These are phyloP conservation scores for Fomes fomentarius DNA, from an alignment of 1,284 basidiomycete species.

Conservation along the genomic window DNA sequence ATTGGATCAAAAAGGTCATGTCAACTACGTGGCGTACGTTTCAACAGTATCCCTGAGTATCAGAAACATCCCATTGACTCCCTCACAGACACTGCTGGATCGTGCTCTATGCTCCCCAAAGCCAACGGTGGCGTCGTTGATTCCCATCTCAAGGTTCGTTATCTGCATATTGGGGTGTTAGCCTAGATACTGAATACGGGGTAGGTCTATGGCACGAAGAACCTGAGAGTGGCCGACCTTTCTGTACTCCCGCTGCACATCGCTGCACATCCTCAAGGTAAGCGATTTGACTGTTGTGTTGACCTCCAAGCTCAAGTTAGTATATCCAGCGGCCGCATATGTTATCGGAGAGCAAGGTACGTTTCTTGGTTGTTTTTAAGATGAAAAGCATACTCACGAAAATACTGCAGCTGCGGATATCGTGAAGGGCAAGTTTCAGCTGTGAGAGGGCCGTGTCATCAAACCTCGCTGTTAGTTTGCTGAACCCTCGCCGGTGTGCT, in stretches of 20 bases:
- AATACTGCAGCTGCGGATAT: constrained; percentile 36
- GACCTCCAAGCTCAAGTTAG: constrained; percentile 3
- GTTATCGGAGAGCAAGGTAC: constrained; percentile 36
- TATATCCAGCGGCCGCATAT: constrained; percentile 30
- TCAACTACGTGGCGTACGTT: constrained; percentile 34
- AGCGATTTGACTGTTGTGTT: not conserved
- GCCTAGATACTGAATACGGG: constrained; percentile 30
- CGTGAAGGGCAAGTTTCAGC: constrained; percentile 32
- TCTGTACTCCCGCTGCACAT: constrained; percentile 36
- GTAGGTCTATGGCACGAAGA: constrained; percentile 41
- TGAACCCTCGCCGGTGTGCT: not conserved
- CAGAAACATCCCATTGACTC: not conserved
- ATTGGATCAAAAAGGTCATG: constrained; percentile 29
- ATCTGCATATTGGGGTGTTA: not conserved
- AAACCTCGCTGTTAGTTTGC: not conserved
- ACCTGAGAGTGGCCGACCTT: constrained; percentile 41
- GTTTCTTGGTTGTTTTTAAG: not conserved
- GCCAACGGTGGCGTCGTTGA: constrained; percentile 34
- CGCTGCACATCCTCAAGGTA: constrained; percentile 34
- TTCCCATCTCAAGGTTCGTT: constrained; percentile 28
- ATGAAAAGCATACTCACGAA: not conserved
- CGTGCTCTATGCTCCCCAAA: constrained; percentile 36
- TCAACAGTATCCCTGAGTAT: not conserved
- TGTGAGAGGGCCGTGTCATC: constrained; percentile 12
- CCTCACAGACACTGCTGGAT: constrained; percentile 30